Conservation (phyloP, 305 asterid species). For the Rubia peregrina region DNA sequence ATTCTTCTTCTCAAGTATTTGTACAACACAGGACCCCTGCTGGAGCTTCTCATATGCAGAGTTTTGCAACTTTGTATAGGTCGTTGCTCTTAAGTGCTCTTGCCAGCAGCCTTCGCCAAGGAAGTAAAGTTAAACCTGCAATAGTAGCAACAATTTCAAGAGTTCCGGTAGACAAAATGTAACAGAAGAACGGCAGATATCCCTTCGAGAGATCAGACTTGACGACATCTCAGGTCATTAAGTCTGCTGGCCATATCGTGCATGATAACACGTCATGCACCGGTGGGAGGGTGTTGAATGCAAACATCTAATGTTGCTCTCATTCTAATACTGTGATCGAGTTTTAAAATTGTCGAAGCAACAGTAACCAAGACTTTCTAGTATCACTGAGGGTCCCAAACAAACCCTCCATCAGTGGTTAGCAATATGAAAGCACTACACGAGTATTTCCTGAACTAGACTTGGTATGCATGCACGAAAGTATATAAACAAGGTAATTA, state of each 20-base stretch:
- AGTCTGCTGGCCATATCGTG: not conserved
- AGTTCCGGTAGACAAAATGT: not conserved
- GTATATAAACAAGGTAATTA: not conserved
- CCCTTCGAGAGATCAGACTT: not conserved
- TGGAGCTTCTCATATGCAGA: not conserved
- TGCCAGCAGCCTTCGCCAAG: slow-evolving; percentile 23
- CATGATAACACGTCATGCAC: not conserved
- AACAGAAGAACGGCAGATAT: not conserved
- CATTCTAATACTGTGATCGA: not conserved
- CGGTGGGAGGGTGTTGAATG: too few relatives aligned
- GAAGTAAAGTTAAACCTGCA: slow-evolving; percentile 25
- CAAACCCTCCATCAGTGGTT: too few relatives aligned
- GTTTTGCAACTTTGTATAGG: not conserved
- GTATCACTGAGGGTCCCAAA: not conserved
- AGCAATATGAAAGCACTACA: not conserved
- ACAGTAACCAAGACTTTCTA: not conserved
- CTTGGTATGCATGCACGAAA: not conserved
- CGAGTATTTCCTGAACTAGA: not conserved
- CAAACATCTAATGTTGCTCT: not conserved
- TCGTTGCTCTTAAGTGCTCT: slow-evolving; percentile 10
- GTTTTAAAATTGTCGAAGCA: not conserved
- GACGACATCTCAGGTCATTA: too few relatives aligned
- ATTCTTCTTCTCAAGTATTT: slow-evolving; percentile 4
- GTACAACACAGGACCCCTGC: slow-evolving; percentile 11
- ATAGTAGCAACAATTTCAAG: not conserved